Percentiles rank a stretch among this genome's conserved stretches.
phyloP scores from a whole-genome alignment of 2,329 filamentous ascomycete genomes.

The Aspergillus tubingensis region DNA sequence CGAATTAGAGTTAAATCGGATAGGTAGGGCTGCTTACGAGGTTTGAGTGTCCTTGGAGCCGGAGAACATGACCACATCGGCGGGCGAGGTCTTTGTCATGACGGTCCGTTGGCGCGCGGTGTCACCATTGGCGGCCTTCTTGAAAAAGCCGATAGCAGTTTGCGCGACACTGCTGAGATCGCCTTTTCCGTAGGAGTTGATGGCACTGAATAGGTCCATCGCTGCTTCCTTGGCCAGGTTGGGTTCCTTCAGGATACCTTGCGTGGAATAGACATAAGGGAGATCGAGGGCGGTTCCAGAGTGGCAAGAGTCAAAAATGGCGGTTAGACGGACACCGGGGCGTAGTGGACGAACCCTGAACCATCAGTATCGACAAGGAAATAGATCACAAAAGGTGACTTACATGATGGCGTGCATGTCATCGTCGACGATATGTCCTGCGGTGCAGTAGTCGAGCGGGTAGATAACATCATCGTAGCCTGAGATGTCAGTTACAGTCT shows the following conservation, averaged over 20 bases:
- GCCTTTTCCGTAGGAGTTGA: constrained; percentile 76
- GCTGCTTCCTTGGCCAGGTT: constrained; percentile 68
- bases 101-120: constrained; percentile 76
- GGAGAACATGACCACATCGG: constrained; percentile 97
- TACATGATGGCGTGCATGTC: constrained; percentile 72
- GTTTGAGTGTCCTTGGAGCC: constrained; percentile 96
- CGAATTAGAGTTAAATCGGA: background rate
- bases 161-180: constrained; percentile 79
- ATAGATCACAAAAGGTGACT: background rate
- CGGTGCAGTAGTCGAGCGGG: constrained; percentile 69
- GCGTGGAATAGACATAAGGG: constrained; percentile 68
- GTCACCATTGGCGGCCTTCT: constrained; percentile 79
- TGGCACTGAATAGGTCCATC: constrained; percentile 63
- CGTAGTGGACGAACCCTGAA: constrained; percentile 69
- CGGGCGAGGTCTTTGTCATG: constrained; percentile 87
- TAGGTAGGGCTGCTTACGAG: constrained; percentile 30
- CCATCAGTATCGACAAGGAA: background rate
- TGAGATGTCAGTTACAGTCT: constrained; percentile 3
- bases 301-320: constrained; percentile 69
- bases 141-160: constrained; percentile 80
- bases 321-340: constrained; percentile 77
- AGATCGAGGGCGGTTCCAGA: constrained; percentile 67
- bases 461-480: constrained; percentile 77
- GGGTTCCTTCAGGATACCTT: constrained; percentile 66
- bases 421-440: constrained; percentile 74